Percentiles rank a stretch among this genome's conserved stretches.
These are phyloP conservation scores for Quillaja saponaria DNA, from an alignment of 306 rosid genomes.

Conservation along the genomic window DNA sequence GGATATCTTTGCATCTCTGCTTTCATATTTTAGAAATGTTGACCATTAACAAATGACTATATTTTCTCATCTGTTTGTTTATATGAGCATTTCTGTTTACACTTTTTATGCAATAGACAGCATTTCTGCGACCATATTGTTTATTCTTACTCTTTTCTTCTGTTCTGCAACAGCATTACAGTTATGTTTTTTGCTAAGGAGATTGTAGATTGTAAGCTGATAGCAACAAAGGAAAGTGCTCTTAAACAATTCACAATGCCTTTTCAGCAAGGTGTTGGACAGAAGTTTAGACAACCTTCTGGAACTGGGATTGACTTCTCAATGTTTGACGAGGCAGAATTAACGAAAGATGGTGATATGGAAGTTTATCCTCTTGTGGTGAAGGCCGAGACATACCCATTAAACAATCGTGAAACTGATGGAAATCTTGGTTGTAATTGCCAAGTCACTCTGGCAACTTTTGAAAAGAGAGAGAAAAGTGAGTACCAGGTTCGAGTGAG, in stretches of 20 bases:
- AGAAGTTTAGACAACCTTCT: slow-evolving; percentile 47
- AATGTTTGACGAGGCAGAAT: slow-evolving; percentile 30
- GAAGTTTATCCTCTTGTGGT: slow-evolving; percentile 55
- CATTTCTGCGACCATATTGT: too few relatives aligned
- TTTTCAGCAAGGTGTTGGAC: slow-evolving; percentile 43
- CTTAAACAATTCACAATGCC: slow-evolving; percentile 40
- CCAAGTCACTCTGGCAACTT: slow-evolving; percentile 50
- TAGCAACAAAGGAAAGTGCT: slow-evolving; percentile 39
- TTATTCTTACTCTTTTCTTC: background rate
- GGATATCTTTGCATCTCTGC: background rate
- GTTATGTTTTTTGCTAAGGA: slow-evolving; percentile 50
- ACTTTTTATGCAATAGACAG: too few relatives aligned
- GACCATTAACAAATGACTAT: too few relatives aligned
- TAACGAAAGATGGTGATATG: slow-evolving; percentile 27
- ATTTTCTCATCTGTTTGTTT: too few relatives aligned
- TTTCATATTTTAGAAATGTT: too few relatives aligned
- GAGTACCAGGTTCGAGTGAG: slow-evolving; percentile 44
- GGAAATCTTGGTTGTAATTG: slow-evolving; percentile 34
- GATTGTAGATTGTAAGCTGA: slow-evolving; percentile 32
- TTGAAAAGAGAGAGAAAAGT: slow-evolving; percentile 41
- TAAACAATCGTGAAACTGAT: slow-evolving; percentile 20
- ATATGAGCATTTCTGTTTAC: too few relatives aligned
- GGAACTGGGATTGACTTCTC: slow-evolving; percentile 54
- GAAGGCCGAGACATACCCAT: slow-evolving; percentile 43
- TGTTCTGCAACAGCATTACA: slow-evolving; percentile 42